Evolutionary conservation across 2,329 filamentous ascomycete species (phyloP).

Genomic region (Fusarium albidum): DNA sequence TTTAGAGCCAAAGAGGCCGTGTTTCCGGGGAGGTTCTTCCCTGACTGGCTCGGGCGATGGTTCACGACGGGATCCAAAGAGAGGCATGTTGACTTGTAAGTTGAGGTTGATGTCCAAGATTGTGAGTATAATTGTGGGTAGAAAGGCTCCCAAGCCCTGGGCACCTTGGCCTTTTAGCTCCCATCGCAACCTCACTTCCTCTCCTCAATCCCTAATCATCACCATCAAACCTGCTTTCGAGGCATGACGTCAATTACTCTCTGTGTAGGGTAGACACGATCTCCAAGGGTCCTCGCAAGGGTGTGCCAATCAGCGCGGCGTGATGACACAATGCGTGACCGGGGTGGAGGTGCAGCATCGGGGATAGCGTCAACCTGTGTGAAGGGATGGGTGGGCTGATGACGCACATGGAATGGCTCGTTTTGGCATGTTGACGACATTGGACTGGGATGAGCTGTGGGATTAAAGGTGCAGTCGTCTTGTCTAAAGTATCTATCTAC

Average conservation of each 20-base stretch:
- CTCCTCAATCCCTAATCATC: constrained; percentile 5
- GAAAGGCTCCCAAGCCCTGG: constrained; percentile 20
- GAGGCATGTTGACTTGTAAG: constrained; percentile 39
- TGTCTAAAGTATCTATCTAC: too few species aligned
- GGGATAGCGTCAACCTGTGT: constrained; percentile 14
- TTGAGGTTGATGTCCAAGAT: not conserved
- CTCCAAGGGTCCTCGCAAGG: not conserved
- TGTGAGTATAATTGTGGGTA: too few species aligned
- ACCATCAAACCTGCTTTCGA: constrained; percentile 30
- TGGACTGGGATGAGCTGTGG: not conserved
- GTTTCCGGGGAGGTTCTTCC: constrained; percentile 40
- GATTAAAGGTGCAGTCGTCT: too few species aligned
- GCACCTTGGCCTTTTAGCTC: constrained; percentile 31
- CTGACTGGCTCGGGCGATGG: constrained; percentile 44
- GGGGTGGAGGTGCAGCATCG: not conserved
- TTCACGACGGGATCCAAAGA: constrained; percentile 43
- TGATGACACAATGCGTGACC: constrained; percentile 20
- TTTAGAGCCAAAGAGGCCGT: constrained; percentile 48
- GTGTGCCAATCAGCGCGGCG: constrained; percentile 17
- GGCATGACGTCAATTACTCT: constrained; percentile 29
- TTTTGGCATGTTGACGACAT: constrained; percentile 4
- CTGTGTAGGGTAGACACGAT: constrained; percentile 16
- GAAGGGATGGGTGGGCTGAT: constrained; percentile 2
- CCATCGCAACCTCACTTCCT: constrained; percentile 1
- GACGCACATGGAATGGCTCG: constrained; percentile 13